These are phyloP conservation scores for Collybia sp. DNA, from an alignment of 768 basidiomycete species.

Conservation along the genomic window DNA sequence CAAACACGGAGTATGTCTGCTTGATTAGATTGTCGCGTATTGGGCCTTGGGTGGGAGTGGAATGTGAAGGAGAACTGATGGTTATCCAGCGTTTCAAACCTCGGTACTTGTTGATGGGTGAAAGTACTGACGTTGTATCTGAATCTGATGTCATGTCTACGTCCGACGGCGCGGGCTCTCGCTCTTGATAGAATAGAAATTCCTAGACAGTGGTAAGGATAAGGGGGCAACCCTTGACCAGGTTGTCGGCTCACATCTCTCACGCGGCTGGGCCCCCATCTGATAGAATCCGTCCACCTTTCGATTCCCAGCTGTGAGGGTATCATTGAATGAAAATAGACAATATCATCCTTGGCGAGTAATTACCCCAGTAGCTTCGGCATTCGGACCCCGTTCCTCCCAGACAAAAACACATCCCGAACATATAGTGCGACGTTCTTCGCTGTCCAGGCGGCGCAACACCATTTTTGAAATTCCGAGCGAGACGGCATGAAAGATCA, in stretches of 20 bases:
- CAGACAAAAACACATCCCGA: conserved; percentile 78
- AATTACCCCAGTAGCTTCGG: conserved; percentile 62
- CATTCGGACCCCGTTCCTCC: conserved; percentile 72
- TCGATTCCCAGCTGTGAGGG: conserved; percentile 62
- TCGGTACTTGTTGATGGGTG: not conserved
- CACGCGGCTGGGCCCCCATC: conserved; percentile 78
- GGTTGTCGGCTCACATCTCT: conserved; percentile 51
- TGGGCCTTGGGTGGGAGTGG: conserved; percentile 19
- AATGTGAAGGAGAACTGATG: conserved; percentile 16
- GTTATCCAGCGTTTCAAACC: conserved; percentile 2
- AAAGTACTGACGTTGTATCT: conserved; percentile 37
- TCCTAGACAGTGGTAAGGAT: conserved; percentile 38
- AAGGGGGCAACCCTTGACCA: not conserved
- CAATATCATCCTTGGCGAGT: not conserved
- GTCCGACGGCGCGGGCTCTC: conserved; percentile 43
- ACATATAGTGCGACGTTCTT: conserved; percentile 65
- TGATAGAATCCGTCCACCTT: conserved; percentile 76
- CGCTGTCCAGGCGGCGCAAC: conserved; percentile 66
- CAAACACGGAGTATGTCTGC: conserved; percentile 78
- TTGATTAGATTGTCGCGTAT: conserved; percentile 55
- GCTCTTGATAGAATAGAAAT: conserved; percentile 75
- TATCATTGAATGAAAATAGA: not conserved
- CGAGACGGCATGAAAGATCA: conserved; percentile 71
- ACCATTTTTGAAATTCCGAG: conserved; percentile 59
- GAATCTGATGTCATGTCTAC: conserved; percentile 46